Evolutionary conservation across 306 rosid genomes (phyloP).

Genomic region (Boehmeria nivea): DNA sequence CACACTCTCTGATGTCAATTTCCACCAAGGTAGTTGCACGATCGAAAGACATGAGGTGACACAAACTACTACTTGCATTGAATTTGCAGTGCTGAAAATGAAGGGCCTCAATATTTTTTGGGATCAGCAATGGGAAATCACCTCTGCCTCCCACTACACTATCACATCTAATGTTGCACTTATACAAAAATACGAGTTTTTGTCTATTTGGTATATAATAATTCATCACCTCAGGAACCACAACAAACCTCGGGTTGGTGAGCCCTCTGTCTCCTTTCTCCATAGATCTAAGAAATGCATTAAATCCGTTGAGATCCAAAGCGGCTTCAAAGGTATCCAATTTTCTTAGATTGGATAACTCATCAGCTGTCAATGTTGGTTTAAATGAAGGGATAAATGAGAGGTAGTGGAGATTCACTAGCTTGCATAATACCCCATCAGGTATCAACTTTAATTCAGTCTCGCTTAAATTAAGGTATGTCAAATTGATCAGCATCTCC

Average conservation of each 20-base stretch:
- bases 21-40: background rate
- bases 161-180: background rate
- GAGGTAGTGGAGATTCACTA: conserved; percentile 5
- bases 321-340: background rate
- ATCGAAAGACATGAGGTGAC: background rate
- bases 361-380: background rate
- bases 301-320: background rate
- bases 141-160: background rate
- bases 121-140: background rate
- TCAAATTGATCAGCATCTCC: conserved; percentile 8
- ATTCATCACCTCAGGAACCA: too few species aligned
- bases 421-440: background rate
- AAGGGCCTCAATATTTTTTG: background rate
- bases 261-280: background rate
- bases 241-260: too few species aligned
- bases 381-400: background rate
- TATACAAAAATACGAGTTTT: background rate
- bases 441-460: background rate
- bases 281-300: background rate
- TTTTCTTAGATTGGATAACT: background rate
- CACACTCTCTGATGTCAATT: background rate
- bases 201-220: too few species aligned
- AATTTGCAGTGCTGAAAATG: background rate
- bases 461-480: background rate
- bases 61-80: background rate